Conservation (phyloP, 768 basidiomycete species). For the Rhodotorula graminis region DNA sequence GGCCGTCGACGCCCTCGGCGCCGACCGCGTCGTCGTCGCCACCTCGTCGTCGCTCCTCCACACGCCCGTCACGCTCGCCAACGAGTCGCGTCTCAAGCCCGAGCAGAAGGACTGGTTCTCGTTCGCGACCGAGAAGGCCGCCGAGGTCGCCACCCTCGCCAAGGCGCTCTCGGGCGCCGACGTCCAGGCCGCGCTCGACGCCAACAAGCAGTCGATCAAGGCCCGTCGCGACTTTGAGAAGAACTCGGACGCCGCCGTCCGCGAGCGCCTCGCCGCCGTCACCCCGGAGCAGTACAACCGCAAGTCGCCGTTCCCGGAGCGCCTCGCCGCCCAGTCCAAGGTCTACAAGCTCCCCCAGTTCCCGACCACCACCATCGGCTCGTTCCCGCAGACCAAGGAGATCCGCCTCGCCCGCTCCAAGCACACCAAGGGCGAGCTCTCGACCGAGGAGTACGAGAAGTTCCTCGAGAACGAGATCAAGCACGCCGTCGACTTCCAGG, state of each 20-base stretch:
- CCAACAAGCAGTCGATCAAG: conserved; percentile 81
- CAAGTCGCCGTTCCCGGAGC: conserved; percentile 78
- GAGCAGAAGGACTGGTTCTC: conserved; percentile 98
- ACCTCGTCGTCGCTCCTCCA: conserved; percentile 98
- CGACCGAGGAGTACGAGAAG: conserved; percentile 79
- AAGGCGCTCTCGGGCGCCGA: conserved; percentile 69
- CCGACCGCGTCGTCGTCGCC: conserved; percentile 82
- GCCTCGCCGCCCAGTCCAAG: conserved; percentile 82
- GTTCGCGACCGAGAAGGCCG: conserved; percentile 92
- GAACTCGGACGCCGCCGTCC: conserved; percentile 86
- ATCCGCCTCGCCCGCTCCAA: conserved; percentile 96
- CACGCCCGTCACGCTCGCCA: conserved; percentile 90
- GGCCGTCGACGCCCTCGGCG: conserved; percentile 74
- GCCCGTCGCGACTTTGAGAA: conserved; percentile 92
- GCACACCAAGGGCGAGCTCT: conserved; percentile 84
- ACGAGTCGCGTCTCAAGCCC: conserved; percentile 80
- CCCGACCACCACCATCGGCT: conserved; percentile 49
- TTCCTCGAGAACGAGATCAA: conserved; percentile 99
- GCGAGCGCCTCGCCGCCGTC: conserved; percentile 90
- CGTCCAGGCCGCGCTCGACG: conserved; percentile 70
- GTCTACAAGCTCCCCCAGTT: conserved; percentile 88
- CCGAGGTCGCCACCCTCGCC: conserved; percentile 82
- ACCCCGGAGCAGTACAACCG: conserved; percentile 79
- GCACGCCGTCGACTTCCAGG: conserved; percentile 90
- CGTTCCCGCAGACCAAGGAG: conserved; percentile 86